Conservation (phyloP, 768 basidiomycete species). For the Suillus subalutaceus region DNA sequence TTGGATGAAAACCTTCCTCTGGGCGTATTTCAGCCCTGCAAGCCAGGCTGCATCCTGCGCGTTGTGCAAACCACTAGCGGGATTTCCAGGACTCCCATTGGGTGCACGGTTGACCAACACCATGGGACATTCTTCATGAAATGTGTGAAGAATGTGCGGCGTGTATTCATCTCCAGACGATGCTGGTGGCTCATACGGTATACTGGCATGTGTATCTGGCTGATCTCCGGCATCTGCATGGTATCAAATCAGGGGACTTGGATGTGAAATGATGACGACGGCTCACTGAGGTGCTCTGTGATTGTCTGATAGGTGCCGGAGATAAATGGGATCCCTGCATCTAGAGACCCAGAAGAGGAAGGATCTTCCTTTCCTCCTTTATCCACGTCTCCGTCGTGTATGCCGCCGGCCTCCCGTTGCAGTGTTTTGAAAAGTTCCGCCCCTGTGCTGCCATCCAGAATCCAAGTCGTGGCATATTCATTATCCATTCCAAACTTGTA, state of each 20-base stretch:
- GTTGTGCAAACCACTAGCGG: conserved; percentile 42
- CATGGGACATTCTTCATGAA: conserved; percentile 64
- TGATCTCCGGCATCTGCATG: conserved; percentile 38
- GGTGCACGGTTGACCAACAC: conserved; percentile 67
- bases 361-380: neutral
- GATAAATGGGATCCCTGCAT: conserved; percentile 24
- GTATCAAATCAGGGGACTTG: conserved; percentile 15
- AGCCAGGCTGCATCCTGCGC: conserved; percentile 74
- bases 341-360: neutral
- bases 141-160: conserved; percentile 62
- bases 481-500: conserved; percentile 45
- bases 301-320: conserved; percentile 40
- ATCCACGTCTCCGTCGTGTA: conserved; percentile 10
- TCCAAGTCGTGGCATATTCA: conserved; percentile 29
- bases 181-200: conserved; percentile 27
- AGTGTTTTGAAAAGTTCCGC: conserved; percentile 28
- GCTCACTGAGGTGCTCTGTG: conserved; percentile 43
- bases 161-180: conserved; percentile 51
- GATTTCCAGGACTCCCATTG: conserved; percentile 54
- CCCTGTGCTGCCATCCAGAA: conserved; percentile 29
- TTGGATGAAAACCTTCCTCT: conserved; percentile 70
- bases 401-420: conserved; percentile 16
- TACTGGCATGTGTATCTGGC: conserved; percentile 34
- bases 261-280: neutral
- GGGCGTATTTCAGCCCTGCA: conserved; percentile 60